These are phyloP conservation scores for Cladobotryum mycophilum DNA, from an alignment of 2,329 filamentous ascomycete genomes.

Conservation along the genomic window DNA sequence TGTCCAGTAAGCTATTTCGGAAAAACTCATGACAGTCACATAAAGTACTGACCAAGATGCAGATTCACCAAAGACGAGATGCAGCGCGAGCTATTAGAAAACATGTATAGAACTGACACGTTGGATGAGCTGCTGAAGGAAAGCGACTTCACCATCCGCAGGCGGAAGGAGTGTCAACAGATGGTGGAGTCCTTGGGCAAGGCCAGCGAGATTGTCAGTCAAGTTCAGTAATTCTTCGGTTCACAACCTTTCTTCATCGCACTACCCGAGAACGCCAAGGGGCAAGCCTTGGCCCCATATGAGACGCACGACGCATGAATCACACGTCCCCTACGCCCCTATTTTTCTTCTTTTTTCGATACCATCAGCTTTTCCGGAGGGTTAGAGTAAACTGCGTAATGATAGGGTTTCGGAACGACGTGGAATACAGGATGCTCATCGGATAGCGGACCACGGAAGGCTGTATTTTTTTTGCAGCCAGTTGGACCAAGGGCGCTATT, in stretches of 20 bases:
- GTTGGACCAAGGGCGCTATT: not conserved
- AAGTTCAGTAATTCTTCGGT: slow-evolving; percentile 49
- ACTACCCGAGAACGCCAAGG: not conserved
- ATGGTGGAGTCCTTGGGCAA: slow-evolving; percentile 93
- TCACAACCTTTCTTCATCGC: not conserved
- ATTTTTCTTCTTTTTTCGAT: slow-evolving; percentile 29
- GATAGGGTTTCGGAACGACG: slow-evolving; percentile 12
- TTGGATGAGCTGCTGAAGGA: slow-evolving; percentile 95
- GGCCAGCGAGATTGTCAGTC: slow-evolving; percentile 93
- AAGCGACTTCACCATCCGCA: slow-evolving; percentile 90
- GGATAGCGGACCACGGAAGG: slow-evolving; percentile 8
- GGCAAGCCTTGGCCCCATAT: slow-evolving; percentile 5
- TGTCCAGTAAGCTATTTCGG: slow-evolving; percentile 67
- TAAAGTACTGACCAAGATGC: slow-evolving; percentile 1
- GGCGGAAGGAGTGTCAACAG: slow-evolving; percentile 96
- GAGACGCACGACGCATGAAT: slow-evolving; percentile 11
- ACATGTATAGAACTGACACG: slow-evolving; percentile 90
- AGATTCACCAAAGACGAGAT: slow-evolving; percentile 97
- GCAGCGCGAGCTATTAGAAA: slow-evolving; percentile 92
- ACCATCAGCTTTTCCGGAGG: slow-evolving; percentile 27
- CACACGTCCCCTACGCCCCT: slow-evolving; percentile 4
- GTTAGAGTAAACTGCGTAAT: slow-evolving; percentile 32
- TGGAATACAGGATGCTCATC: slow-evolving; percentile 9
- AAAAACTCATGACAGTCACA: not conserved
- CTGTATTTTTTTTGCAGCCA: not conserved